Evolutionary conservation across 2,329 filamentous ascomycete genomes (phyloP), one percentile per base, ranked within the genome.

Genomic region (Spiromastix sp.): DNA sequence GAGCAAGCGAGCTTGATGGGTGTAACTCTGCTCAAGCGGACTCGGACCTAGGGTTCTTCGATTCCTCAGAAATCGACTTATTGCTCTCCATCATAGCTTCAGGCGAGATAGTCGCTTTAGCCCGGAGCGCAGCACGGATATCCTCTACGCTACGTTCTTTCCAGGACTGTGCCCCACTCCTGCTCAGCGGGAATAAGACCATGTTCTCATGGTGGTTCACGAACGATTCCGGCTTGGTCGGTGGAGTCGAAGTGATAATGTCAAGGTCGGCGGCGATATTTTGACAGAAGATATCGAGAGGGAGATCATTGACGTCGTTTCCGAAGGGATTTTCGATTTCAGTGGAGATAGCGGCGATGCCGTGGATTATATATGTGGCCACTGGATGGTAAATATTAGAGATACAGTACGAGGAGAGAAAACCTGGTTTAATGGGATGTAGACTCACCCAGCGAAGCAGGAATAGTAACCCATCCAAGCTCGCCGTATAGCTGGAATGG

Each of bases 321-420:
- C 84, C 84, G 55, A 91, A 91, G 4, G 84, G 84, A 50, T 91
- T 85, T 57, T 91, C 84, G 44, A 91, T 81, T 59, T 91, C 83
- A 43, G 76, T 75, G 25, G 84, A 84, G 48, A 89, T 89, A 43
- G 73, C 68, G 3, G 75, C 71, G 30, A 91, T 74, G 16, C 81
- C 82, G 40, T 91, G 73, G 54, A 91, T 89, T 46, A 91, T 89
- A 58, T 89, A 89, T 3, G 81, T 77, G 2, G 79, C 79, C 10
- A 67, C 59, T 61, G 21, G 16, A 12, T n/a, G n/a, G n/a, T n/a
- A n/a, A n/a, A n/a, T 16, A 18, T 15, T 28, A 22, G 29, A 22
- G 33, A 35, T 19, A 29, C 21, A 37, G 25, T 18, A 29, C 7
- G 25, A 17, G n/a, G n/a, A 25, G 5, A 11, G 19, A 31, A 17